A percentile compares a stretch with the other conserved stretches of the same genome.
Conservation (phyloP, 192 early-diverging fungal genomes). For the Backusella liffmaniae region DNA sequence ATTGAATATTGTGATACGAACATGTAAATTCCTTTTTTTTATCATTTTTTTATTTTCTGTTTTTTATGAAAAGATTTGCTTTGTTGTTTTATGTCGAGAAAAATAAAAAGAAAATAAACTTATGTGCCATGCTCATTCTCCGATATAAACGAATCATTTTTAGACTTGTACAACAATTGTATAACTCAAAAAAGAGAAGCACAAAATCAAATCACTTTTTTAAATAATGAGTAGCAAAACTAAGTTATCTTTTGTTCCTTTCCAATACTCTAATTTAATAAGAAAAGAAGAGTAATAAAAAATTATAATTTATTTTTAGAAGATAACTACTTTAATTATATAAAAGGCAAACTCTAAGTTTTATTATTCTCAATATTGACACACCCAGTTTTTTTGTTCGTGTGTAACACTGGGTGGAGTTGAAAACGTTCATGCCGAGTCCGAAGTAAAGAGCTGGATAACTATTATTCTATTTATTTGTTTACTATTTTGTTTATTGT, state of each 20-base stretch:
- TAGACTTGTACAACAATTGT: neutral
- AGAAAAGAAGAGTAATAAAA: neutral
- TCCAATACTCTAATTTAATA: neutral
- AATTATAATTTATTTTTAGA: neutral
- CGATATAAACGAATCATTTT: neutral
- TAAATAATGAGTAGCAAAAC: neutral
- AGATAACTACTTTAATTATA: neutral
- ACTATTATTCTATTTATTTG: neutral
- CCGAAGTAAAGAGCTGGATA: neutral
- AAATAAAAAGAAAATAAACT: neutral
- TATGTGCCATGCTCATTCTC: slow-evolving; percentile 5
- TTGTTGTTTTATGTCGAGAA: neutral
- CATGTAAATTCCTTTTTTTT: neutral
- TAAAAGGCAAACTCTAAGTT: neutral
- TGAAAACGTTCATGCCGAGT: slow-evolving; percentile 2
- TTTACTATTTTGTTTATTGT: neutral
- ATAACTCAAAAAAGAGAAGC: neutral
- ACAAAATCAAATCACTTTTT: slow-evolving; percentile 10
- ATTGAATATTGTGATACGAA: neutral
- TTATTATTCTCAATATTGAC: neutral
- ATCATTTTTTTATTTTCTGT: neutral
- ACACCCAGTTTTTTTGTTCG: neutral
- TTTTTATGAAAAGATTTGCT: slow-evolving; percentile 3
- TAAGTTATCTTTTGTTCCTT: neutral
- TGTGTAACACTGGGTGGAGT: neutral